A percentile compares a stretch with the other conserved stretches of the same genome.
These are phyloP conservation scores for Ustilago hordei DNA, from an alignment of 1,284 basidiomycete genomes.

Conservation along the genomic window DNA sequence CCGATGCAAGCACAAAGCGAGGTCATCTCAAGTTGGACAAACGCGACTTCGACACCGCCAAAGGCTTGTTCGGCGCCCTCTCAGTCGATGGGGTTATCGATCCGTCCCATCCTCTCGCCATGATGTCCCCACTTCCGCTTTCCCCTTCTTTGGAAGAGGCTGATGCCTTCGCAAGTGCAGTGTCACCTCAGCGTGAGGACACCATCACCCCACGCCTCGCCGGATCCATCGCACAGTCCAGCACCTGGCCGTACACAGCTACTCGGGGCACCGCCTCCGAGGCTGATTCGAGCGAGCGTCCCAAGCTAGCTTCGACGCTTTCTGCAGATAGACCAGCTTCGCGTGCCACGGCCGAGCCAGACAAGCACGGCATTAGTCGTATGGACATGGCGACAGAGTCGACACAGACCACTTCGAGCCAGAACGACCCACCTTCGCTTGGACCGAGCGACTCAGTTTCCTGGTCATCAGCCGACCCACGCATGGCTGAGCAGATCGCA, in stretches of 20 bases:
- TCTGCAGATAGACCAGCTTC: slow-evolving; percentile 11
- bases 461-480: slow-evolving; percentile 54
- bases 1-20: slow-evolving; percentile 2
- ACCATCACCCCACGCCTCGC: slow-evolving; percentile 37
- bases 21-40: slow-evolving; percentile 29
- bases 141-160: slow-evolving; percentile 30
- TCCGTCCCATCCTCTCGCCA: slow-evolving; percentile 6
- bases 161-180: neutral
- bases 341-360: slow-evolving; percentile 29
- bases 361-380: slow-evolving; percentile 47
- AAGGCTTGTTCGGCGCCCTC: slow-evolving; percentile 16
- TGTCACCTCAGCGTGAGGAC: slow-evolving; percentile 26
- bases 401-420: slow-evolving; percentile 25
- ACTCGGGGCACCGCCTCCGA: slow-evolving; percentile 11
- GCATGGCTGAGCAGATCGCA: slow-evolving; percentile 71
- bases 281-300: slow-evolving; percentile 11
- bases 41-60: slow-evolving; percentile 36
- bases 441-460: slow-evolving; percentile 54
- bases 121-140: slow-evolving; percentile 47
- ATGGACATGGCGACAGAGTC: slow-evolving; percentile 46
- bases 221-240: slow-evolving; percentile 34
- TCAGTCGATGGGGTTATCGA: slow-evolving; percentile 17
- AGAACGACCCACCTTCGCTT: slow-evolving; percentile 37
- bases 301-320: slow-evolving; percentile 20
- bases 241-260: slow-evolving; percentile 46